phyloP scores from a whole-genome alignment of 169 alveolate species.

The Plasmodium gonderi region DNA sequence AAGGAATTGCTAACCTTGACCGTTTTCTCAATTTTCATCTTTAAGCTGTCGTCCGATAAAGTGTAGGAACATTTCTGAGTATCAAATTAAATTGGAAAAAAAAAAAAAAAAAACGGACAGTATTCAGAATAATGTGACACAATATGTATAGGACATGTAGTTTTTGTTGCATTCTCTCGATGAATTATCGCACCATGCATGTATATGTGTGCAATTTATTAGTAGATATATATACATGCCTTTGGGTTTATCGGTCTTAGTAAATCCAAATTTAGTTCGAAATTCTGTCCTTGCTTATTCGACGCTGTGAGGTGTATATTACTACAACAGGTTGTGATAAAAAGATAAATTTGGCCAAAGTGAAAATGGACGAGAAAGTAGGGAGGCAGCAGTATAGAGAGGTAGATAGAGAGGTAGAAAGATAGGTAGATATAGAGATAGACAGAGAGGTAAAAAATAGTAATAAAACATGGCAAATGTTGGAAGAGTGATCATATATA shows the following conservation, averaged over 20 bases:
- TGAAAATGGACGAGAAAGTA: neutral
- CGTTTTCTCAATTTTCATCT: conserved; percentile 34
- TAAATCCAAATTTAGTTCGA: conserved; percentile 28
- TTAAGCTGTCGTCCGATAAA: conserved; percentile 6
- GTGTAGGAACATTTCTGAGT: conserved; percentile 33
- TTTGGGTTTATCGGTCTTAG: conserved; percentile 64
- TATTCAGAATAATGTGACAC: neutral
- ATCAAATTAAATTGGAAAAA: neutral
- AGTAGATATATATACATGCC: neutral
- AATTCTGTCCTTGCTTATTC: conserved; percentile 28
- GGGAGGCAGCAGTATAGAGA: neutral
- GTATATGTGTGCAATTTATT: neutral
- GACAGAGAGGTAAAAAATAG: too few species aligned
- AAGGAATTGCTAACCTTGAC: conserved; percentile 19
- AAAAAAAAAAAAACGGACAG: neutral
- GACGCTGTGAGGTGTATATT: conserved; percentile 35
- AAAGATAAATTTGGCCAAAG: neutral
- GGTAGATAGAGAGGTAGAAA: neutral
- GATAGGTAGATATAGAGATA: too few species aligned
- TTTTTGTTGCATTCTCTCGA: neutral
- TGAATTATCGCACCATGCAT: neutral
- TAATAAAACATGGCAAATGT: neutral
- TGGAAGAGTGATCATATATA: neutral
- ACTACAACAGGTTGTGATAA: conserved; percentile 8
- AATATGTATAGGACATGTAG: neutral